Percentiles rank a stretch among this genome's conserved stretches.
These are phyloP conservation scores for Neofusicoccum laricinum DNA, from an alignment of 2,329 filamentous ascomycete genomes.

Conservation along the genomic window DNA sequence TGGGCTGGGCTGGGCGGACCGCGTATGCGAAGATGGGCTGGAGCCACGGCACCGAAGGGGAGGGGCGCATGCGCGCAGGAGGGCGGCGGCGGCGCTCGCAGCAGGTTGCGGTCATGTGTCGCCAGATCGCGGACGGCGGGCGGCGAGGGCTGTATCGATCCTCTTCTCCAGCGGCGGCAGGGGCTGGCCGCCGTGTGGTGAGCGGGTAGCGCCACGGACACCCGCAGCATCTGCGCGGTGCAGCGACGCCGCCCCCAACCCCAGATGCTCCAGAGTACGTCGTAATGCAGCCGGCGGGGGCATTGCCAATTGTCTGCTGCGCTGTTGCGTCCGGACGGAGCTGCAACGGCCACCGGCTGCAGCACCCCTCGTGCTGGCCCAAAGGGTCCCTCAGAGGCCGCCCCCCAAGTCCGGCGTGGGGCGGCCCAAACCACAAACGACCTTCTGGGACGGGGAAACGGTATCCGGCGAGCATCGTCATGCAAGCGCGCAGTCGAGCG, in stretches of 20 bases:
- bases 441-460: conserved; percentile 9
- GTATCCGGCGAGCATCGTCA: conserved; percentile 12
- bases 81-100: conserved; percentile 2
- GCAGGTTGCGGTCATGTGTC: conserved; percentile 13
- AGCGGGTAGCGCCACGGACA: too few relatives aligned
- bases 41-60: too few relatives aligned
- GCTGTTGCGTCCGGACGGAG: too few relatives aligned
- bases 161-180: too few relatives aligned
- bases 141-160: too few relatives aligned
- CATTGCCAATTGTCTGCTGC: too few relatives aligned
- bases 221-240: background rate
- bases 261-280: too few relatives aligned
- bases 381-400: too few relatives aligned
- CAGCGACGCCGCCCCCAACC: too few relatives aligned
- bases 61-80: background rate
- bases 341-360: too few relatives aligned
- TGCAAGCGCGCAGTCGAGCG: conserved; percentile 2
- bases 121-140: background rate
- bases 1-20: background rate
- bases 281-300: too few relatives aligned
- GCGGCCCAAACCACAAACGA: background rate
- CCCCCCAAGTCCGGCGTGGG: background rate
- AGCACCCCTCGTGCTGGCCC: too few relatives aligned
- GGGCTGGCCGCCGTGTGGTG: background rate
- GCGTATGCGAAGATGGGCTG: background rate